Evolutionary conservation across 768 basidiomycete species (phyloP), one percentile per base, ranked within the genome.

Genomic region (Russula dissimulans): DNA sequence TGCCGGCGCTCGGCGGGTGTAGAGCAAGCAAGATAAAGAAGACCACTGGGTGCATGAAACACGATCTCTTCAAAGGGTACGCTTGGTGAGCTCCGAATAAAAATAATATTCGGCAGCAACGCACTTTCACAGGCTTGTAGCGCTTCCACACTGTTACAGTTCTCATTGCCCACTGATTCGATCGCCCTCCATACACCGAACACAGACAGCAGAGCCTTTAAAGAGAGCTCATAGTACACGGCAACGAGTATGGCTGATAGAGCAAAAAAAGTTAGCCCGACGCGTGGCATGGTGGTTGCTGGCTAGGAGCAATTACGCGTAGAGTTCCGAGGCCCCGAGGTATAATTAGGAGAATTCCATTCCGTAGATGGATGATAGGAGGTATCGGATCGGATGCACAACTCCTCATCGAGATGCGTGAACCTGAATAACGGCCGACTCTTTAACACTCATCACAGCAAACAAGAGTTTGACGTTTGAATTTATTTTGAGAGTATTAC

Each of bases 91-190:
- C 7, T 11, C 12, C 22, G 52, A 56, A 47, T 18, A n/a, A 38
- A 56, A 48, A 17, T 17, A 43, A 29, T 12, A 17, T n/a, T 34
- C 5, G 49, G 54, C 14, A 49, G 48, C 12, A 5, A 69, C 78
- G 29, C 66, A 85, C 86, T 86, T 73, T 88, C 86, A 64, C 86
- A 88, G 26, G 84, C 86, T 60, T 81, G 71, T 18, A 87, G 70
- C n/a, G 79, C 76, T 6, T 78, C 76, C 17, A 86, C 72, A 0
- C 67, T 71, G 26, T 66, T 75, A 70, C 87, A 87, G 38, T 77
- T 60, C 0, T 68, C 65, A 66, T 81, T 82, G 17, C 80, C 81
- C 4, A 81, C 60, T 0, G 78, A 54, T 49, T 76, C 66, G 11
- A 84, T 65, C 39, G 68, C 67, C 32, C 83, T 78, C 51, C 65